Percentiles rank a stretch among this genome's conserved stretches.
Evolutionary conservation across 108 stramenopile genomes (phyloP).

Genomic region (Discostella stelligeroides): DNA sequence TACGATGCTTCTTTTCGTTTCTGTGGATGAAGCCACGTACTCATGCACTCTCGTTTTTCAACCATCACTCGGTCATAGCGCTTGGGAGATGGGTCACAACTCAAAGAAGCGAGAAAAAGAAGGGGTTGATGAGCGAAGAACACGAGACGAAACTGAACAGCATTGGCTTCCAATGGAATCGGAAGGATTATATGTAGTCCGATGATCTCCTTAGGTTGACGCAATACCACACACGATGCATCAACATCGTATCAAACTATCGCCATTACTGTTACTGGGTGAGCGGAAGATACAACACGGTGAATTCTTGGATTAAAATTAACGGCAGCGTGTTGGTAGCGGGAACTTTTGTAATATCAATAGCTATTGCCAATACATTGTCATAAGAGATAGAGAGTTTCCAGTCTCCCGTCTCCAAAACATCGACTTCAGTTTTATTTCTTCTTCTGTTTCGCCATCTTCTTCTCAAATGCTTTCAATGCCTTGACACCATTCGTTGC

Average conservation of each 20-base stretch:
- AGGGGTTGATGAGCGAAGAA: not conserved
- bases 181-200: too few species aligned
- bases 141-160: constrained; percentile 6
- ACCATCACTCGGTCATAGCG: not conserved
- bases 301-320: too few species aligned
- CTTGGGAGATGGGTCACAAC: constrained; percentile 22
- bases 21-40: not conserved
- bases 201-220: too few species aligned
- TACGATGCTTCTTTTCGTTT: not conserved
- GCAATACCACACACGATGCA: too few species aligned
- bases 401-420: too few species aligned
- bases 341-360: too few species aligned
- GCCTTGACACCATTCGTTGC: constrained; percentile 81
- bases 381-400: too few species aligned
- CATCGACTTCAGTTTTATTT: constrained; percentile 36
- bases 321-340: too few species aligned
- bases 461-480: constrained; percentile 87
- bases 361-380: too few species aligned
- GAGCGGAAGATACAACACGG: too few species aligned
- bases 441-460: constrained; percentile 74
- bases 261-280: too few species aligned
- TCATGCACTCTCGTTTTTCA: not conserved
- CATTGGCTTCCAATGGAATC: constrained; percentile 17
- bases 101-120: constrained; percentile 14
- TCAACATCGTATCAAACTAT: too few species aligned